These are phyloP conservation scores for Nicotiana tabacum DNA, from an alignment of 257 asterid species.

Conservation along the genomic window DNA sequence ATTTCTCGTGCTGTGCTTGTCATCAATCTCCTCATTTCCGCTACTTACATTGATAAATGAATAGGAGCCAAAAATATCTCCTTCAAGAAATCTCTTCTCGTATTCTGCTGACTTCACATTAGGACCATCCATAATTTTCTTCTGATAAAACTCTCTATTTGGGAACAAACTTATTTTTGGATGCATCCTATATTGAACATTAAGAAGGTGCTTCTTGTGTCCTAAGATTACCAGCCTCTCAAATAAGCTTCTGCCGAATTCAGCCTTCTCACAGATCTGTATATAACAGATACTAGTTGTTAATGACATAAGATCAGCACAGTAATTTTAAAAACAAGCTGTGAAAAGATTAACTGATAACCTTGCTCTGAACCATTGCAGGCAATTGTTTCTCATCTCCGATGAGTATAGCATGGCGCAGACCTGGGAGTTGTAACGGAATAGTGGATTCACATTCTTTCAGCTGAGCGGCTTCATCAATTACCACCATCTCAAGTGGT, in stretches of 20 bases:
- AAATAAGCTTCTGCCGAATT: slow-evolving; percentile 56
- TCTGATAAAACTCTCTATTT: slow-evolving; percentile 36
- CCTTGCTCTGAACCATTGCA: slow-evolving; percentile 62
- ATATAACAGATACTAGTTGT: background rate
- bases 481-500: slow-evolving; percentile 32
- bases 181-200: slow-evolving; percentile 61
- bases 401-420: slow-evolving; percentile 50
- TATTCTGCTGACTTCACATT: slow-evolving; percentile 27
- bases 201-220: slow-evolving; percentile 42
- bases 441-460: slow-evolving; percentile 61
- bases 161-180: slow-evolving; percentile 58
- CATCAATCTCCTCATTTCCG: slow-evolving; percentile 47
- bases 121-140: slow-evolving; percentile 36
- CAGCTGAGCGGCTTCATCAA: slow-evolving; percentile 70
- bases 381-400: slow-evolving; percentile 67
- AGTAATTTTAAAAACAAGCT: background rate
- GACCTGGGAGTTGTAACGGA: slow-evolving; percentile 46
- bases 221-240: slow-evolving; percentile 52
- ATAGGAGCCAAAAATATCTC: slow-evolving; percentile 44
- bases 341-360: background rate
- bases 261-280: slow-evolving; percentile 11
- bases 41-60: slow-evolving; percentile 50
- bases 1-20: slow-evolving; percentile 39
- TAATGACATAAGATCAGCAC: background rate
- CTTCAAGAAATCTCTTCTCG: slow-evolving; percentile 31